phyloP scores from a whole-genome alignment of 2,329 filamentous ascomycete species.

The Dryadomyces quercus-mongolicae region DNA sequence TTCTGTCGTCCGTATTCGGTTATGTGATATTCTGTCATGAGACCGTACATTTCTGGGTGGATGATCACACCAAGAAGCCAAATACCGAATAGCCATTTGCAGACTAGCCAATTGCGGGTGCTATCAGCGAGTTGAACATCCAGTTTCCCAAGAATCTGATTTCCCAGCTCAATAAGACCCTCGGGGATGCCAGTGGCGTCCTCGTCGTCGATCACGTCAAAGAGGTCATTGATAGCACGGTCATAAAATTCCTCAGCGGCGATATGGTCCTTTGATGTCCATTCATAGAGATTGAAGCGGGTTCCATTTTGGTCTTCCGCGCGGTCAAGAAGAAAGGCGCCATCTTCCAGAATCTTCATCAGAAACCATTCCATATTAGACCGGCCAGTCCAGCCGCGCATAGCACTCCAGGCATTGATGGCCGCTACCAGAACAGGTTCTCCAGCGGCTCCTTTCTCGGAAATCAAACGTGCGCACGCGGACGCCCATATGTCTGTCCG shows the following conservation, averaged over 20 bases:
- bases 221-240: constrained; percentile 65
- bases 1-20: constrained; percentile 81
- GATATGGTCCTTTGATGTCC: constrained; percentile 67
- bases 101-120: constrained; percentile 73
- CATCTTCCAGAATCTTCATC: constrained; percentile 88
- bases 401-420: constrained; percentile 75
- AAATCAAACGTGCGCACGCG: constrained; percentile 71
- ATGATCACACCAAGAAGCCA: constrained; percentile 77
- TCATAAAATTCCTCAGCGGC: constrained; percentile 84
- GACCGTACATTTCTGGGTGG: constrained; percentile 70
- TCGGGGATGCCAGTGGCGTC: constrained; percentile 77
- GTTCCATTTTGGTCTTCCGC: constrained; percentile 67
- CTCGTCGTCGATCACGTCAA: constrained; percentile 76
- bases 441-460: constrained; percentile 60
- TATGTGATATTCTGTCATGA: constrained; percentile 84
- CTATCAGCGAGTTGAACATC: constrained; percentile 59
- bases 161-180: constrained; percentile 72
- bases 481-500: constrained; percentile 82
- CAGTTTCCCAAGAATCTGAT: constrained; percentile 69
- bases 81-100: constrained; percentile 83
- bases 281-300: constrained; percentile 57
- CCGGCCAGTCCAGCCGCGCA: constrained; percentile 82
- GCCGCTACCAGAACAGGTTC: constrained; percentile 75
- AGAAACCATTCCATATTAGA: constrained; percentile 87
- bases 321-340: constrained; percentile 79